A percentile compares a stretch with the other conserved stretches of the same genome.
Conservation (phyloP, 345 rosid species). For the Ceriops tagal region DNA sequence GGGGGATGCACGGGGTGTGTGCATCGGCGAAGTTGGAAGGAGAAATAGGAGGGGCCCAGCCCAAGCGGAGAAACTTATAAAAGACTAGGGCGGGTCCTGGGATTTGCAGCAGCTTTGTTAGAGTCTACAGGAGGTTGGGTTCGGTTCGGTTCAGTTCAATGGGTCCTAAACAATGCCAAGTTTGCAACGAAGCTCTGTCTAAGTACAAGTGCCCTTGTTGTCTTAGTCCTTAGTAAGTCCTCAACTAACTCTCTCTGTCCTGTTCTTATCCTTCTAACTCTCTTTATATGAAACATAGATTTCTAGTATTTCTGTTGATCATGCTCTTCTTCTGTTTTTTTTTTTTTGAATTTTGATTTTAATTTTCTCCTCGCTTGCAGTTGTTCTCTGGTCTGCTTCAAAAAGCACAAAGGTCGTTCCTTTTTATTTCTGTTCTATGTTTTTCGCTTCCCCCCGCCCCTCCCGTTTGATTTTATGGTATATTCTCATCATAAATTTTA, state of each 20-base stretch:
- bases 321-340: not conserved
- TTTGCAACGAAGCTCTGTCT: slow-evolving; percentile 52
- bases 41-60: no score
- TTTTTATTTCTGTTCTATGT: not conserved
- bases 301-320: not conserved
- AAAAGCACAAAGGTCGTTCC: slow-evolving; percentile 39
- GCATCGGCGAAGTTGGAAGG: no score
- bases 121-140: no score
- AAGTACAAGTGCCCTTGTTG: slow-evolving; percentile 45
- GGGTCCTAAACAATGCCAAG: slow-evolving; percentile 1
- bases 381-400: slow-evolving; percentile 57
- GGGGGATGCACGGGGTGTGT: no score
- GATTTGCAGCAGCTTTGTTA: no score
- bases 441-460: no score
- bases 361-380: slow-evolving; percentile 33
- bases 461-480: no score
- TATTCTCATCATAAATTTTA: no score
- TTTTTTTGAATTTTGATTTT: not conserved
- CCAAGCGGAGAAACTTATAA: no score
- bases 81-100: no score
- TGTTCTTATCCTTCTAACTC: not conserved
- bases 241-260: not conserved
- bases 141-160: not conserved
- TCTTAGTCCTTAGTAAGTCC: slow-evolving; percentile 64
- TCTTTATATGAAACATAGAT: no score